Evolutionary conservation across 2,329 filamentous ascomycete genomes (phyloP), one percentile per base, ranked within the genome.

Genomic region (Xylariales sp.): DNA sequence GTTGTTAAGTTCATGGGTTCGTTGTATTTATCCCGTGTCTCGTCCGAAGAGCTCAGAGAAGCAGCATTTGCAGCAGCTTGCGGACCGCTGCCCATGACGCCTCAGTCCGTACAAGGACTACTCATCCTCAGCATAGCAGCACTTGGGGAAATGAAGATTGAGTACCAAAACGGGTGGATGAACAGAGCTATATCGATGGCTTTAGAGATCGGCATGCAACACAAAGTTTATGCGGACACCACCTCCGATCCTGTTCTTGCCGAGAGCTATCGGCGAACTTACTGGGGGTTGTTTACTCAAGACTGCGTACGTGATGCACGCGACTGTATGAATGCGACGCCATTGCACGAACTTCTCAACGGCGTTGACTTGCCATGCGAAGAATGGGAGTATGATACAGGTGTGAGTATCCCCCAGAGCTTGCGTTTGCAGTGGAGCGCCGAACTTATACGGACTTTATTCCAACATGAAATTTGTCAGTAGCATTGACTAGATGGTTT

Each of bases 241-340:
- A 57, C 59, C 19, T 39, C 51, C n/a, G 58, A 65, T 48, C 46
- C 55, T 4, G 53, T 68, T 5, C 48, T 65, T 22, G 63, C 59
- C 3, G 65, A 69, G 49, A 65, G 63, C 32, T 66, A 60, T 51
- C 56, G 65, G 40, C 59, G 66, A 25, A 68, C 64, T 4, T 68
- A 61, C 49, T 69, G 64, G 63, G 57, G 55, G 11, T 45, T 68
- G n/a, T 65, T 58, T 40, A 51, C 61, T 14, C 54, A 57, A 29
- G 49, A 56, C 32, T 52, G 49, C 29, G 46, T 52, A 38, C 50
- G 54, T 14, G 43, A 43, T 5, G 27, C 51, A 31, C 48, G 46
- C 14, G 50, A 55, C n/a, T 44, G 46, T 6, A 46, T 45, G 22
- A 43, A 51, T 19, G 51, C 46, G 27, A 57, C 60, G 27, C 45